Evolutionary conservation across 2,329 filamentous ascomycete genomes (phyloP), one percentile per base, ranked within the genome.

Genomic region (Mycogone perniciosa): DNA sequence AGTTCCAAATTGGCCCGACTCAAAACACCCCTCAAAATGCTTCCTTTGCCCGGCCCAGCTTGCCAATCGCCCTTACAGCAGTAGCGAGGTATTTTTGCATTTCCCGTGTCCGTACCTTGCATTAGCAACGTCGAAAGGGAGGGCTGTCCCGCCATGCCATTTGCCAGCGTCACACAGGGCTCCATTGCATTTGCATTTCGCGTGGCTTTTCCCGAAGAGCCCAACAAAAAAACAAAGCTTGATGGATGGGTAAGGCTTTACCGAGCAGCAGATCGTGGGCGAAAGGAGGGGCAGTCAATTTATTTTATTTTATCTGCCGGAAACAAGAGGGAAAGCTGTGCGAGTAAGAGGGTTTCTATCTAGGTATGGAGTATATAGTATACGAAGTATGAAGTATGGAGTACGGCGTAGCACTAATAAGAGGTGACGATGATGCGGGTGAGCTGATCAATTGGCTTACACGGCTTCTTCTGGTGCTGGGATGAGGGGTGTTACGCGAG

Each of bases 31-130:
- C 31, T 30, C 20, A 10, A 31, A 35, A 33, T 37, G 20, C 20
- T 49, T 31, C 13, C 39, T 42, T 42, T 13, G 39, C 10, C 27
- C 10, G 39, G 13, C 31, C 44, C 40, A 9, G 20, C 20, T 7
- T 38, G 10, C 26, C 13, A 20, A 20, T 35, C 27, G 40, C 44
- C 40, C 30, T 29, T 8, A 37, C 34, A 9, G 33, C 38, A 39
- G 34, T 37, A 45, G 34, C 40, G 50, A 46, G 50, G 50, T 35
- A 52, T 48, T 52, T 52, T 52, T 37, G 35, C 34, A 5, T 48
- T 40, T 26, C 41, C 20, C 20, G 20, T 20, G 20, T 48, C 40
- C 50, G 50, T 52, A 52, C 50, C 50, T 52, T 52, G 50, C 50
- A 52, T 52, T 52, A 52, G 50, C 39, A 26, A 39, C 37, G 31